These are phyloP conservation scores for Jaltomata sinuosa DNA, from an alignment of 257 asterid species.

Conservation along the genomic window DNA sequence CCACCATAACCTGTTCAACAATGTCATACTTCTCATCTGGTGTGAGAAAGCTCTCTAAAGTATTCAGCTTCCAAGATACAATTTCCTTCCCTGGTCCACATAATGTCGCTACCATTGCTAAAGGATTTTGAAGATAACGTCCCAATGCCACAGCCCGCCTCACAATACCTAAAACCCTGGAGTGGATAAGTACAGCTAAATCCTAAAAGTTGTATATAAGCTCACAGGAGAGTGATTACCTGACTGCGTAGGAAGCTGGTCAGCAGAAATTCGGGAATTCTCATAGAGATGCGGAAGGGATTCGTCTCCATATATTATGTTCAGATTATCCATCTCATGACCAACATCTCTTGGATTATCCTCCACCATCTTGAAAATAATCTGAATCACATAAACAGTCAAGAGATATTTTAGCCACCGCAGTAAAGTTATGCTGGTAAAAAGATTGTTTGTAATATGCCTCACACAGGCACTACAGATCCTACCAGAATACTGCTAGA, in stretches of 20 bases:
- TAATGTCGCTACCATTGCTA: slow-evolving; percentile 80
- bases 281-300: slow-evolving; percentile 93
- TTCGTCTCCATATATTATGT: slow-evolving; percentile 87
- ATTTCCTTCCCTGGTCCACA: slow-evolving; percentile 96
- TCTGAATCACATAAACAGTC: slow-evolving; percentile 28
- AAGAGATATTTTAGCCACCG: background rate
- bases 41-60: slow-evolving; percentile 76
- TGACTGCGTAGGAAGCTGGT: slow-evolving; percentile 93
- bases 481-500: background rate
- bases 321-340: slow-evolving; percentile 88
- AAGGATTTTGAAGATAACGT: slow-evolving; percentile 85
- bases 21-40: slow-evolving; percentile 91
- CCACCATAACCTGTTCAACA: slow-evolving; percentile 93
- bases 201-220: background rate
- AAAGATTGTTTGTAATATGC: background rate
- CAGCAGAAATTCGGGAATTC: slow-evolving; percentile 80
- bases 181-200: background rate
- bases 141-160: slow-evolving; percentile 96
- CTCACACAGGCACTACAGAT: background rate
- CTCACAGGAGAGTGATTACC: slow-evolving; percentile 31
- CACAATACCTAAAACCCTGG: slow-evolving; percentile 52
- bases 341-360: slow-evolving; percentile 98
- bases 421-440: background rate
- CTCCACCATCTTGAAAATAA: slow-evolving; percentile 97
- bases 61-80: slow-evolving; percentile 86